A percentile compares a stretch with the other conserved stretches of the same genome.
These are phyloP conservation scores for Pseudocercospora vitis DNA, from an alignment of 2,329 filamentous ascomycete species.

Conservation along the genomic window DNA sequence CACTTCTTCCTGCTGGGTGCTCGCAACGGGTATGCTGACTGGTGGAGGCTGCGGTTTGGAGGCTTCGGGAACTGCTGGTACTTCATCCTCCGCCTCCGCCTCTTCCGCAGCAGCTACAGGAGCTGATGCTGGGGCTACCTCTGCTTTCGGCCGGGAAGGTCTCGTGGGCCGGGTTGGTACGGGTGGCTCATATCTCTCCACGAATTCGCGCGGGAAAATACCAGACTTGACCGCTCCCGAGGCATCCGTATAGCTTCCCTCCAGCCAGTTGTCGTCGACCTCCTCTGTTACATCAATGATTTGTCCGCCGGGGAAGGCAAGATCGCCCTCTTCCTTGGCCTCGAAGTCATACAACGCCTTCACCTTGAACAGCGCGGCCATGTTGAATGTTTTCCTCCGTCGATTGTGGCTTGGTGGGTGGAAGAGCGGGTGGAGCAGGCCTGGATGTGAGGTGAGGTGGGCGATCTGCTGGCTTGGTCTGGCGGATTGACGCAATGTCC, in stretches of 20 bases:
- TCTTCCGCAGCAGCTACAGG: conserved; percentile 34
- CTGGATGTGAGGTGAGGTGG: background rate
- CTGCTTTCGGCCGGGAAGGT: conserved; percentile 66
- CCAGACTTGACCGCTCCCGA: conserved; percentile 74
- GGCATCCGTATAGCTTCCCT: conserved; percentile 79
- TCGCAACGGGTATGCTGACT: conserved; percentile 33
- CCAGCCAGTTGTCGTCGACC: conserved; percentile 93
- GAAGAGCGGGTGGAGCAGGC: conserved; percentile 3
- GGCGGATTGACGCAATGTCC: conserved; percentile 5
- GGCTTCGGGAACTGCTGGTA: conserved; percentile 34
- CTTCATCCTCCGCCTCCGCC: conserved; percentile 28
- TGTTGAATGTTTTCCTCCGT: conserved; percentile 3
- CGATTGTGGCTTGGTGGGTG: conserved; percentile 10
- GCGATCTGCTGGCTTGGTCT: conserved; percentile 1
- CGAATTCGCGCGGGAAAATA: conserved; percentile 94
- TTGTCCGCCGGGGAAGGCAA: conserved; percentile 80
- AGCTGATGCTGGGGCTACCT: conserved; percentile 38
- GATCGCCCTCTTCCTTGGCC: conserved; percentile 91
- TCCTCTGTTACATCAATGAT: conserved; percentile 90
- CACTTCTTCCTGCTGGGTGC: conserved; percentile 26
- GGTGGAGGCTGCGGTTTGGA: conserved; percentile 43
- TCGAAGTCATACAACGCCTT: conserved; percentile 93
- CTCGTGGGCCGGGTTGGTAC: conserved; percentile 83
- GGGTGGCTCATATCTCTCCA: conserved; percentile 90
- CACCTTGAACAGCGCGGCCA: conserved; percentile 72